phyloP scores from a whole-genome alignment of 805 yeast genomes.

The Ogataea chonburiensis region DNA sequence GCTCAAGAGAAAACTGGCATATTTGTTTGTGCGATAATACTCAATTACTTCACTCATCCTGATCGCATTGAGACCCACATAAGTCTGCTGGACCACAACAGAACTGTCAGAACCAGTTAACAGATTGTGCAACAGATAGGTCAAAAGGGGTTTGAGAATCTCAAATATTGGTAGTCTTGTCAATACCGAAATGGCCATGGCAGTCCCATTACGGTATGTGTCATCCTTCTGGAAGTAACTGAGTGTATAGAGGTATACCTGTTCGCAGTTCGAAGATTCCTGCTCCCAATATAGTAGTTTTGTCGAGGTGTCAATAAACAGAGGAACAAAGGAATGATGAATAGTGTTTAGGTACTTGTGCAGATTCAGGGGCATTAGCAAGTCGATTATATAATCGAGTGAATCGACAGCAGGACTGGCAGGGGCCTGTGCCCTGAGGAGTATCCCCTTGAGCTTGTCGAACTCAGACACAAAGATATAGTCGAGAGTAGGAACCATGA shows the following conservation, averaged over 20 bases:
- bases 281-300: slow-evolving; percentile 20
- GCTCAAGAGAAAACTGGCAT: slow-evolving; percentile 24
- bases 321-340: slow-evolving; percentile 55
- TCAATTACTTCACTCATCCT: slow-evolving; percentile 31
- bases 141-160: slow-evolving; percentile 47
- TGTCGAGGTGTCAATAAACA: slow-evolving; percentile 36
- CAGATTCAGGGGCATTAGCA: slow-evolving; percentile 39
- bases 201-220: slow-evolving; percentile 41
- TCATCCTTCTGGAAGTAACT: slow-evolving; percentile 31
- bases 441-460: slow-evolving; percentile 74
- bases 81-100: slow-evolving; percentile 14
- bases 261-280: slow-evolving; percentile 14
- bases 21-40: slow-evolving; percentile 12
- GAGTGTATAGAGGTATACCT: slow-evolving; percentile 30
- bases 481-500: slow-evolving; percentile 20
- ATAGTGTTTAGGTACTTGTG: slow-evolving; percentile 45
- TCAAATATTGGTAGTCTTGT: slow-evolving; percentile 45
- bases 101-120: slow-evolving; percentile 25
- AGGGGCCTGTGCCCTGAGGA: slow-evolving; percentile 62
- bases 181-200: slow-evolving; percentile 45
- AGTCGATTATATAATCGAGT: slow-evolving; percentile 31
- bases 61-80: slow-evolving; percentile 21
- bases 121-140: slow-evolving; percentile 44
- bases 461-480: slow-evolving; percentile 65
- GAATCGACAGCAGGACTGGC: slow-evolving; percentile 56